Evolutionary conservation across 2,329 filamentous ascomycete species (phyloP).

Genomic region (Penicillium freii): DNA sequence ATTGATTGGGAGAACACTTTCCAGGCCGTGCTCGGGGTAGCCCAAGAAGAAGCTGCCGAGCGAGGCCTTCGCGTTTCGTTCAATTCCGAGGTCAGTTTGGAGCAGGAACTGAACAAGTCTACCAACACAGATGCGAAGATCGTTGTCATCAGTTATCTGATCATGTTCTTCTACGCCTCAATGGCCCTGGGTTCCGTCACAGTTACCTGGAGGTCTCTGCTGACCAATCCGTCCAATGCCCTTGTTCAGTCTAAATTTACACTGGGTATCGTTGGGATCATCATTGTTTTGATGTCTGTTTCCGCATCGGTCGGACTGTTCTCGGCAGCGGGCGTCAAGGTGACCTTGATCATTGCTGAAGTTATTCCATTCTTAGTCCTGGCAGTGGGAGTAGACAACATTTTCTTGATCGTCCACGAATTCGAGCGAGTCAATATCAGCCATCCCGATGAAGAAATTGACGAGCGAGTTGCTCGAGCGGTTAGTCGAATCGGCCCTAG

Average conservation of each 20-base stretch:
- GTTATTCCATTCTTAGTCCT: slow-evolving; percentile 97
- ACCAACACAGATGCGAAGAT: slow-evolving; percentile 99
- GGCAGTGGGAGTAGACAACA: slow-evolving; percentile 96
- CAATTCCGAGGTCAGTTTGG: slow-evolving; percentile 90
- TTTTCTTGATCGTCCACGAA: slow-evolving; percentile 97
- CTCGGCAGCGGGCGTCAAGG: slow-evolving; percentile 86
- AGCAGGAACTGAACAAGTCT: slow-evolving; percentile 94
- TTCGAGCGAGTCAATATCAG: slow-evolving; percentile 93
- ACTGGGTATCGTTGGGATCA: slow-evolving; percentile 86
- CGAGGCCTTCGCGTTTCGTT: slow-evolving; percentile 87
- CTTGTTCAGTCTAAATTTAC: slow-evolving; percentile 96
- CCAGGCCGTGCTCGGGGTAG: slow-evolving; percentile 69
- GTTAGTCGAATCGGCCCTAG: slow-evolving; percentile 97
- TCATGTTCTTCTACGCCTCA: slow-evolving; percentile 98
- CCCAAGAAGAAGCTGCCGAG: slow-evolving; percentile 73
- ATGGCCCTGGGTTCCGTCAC: slow-evolving; percentile 87
- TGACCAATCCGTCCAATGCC: slow-evolving; percentile 77
- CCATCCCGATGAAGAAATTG: slow-evolving; percentile 83
- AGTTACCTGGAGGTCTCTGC: slow-evolving; percentile 70
- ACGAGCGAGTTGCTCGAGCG: slow-evolving; percentile 79
- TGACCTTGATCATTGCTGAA: slow-evolving; percentile 95
- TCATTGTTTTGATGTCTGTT: slow-evolving; percentile 97
- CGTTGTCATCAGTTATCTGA: slow-evolving; percentile 90
- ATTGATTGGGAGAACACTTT: slow-evolving; percentile 88
- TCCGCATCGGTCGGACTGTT: slow-evolving; percentile 93